Conservation (phyloP, 2,329 filamentous ascomycete species). For the Coniochaeta prunicola region DNA sequence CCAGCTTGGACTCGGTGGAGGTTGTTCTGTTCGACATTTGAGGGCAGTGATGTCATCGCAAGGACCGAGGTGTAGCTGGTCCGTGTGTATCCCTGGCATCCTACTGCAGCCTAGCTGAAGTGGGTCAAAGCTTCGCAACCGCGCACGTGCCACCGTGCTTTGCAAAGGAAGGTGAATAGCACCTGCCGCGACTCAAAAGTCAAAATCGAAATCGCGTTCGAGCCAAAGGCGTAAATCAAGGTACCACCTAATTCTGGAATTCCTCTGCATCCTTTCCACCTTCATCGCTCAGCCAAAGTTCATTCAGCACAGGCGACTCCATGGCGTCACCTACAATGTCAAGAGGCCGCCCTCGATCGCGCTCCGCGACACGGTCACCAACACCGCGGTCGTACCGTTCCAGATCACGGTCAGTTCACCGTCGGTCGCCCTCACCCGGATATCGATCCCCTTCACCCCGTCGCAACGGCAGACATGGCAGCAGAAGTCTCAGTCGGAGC, state of each 20-base stretch:
- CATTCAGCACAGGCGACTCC: background rate
- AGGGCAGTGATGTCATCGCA: background rate
- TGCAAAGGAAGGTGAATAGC: background rate
- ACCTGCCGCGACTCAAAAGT: background rate
- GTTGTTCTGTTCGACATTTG: background rate
- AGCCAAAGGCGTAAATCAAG: background rate
- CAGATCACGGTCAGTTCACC: background rate
- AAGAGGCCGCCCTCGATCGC: background rate
- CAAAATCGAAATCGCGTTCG: background rate
- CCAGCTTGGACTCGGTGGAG: too few species aligned
- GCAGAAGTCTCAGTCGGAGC: conserved; percentile 21
- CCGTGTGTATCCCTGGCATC: too few species aligned
- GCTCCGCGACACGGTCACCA: background rate
- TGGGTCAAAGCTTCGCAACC: background rate
- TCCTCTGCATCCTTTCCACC: background rate
- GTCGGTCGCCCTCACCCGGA: background rate
- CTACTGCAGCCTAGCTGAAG: too few species aligned
- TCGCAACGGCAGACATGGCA: conserved; percentile 26
- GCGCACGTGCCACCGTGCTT: background rate
- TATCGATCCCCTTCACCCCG: conserved; percentile 23
- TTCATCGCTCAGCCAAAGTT: background rate
- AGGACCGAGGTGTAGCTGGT: too few species aligned
- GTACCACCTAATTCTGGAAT: background rate
- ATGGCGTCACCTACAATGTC: background rate
- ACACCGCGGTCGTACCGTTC: background rate